Conservation (phyloP, 1,284 basidiomycete genomes). For the Neotropicomus parvogracilis region DNA sequence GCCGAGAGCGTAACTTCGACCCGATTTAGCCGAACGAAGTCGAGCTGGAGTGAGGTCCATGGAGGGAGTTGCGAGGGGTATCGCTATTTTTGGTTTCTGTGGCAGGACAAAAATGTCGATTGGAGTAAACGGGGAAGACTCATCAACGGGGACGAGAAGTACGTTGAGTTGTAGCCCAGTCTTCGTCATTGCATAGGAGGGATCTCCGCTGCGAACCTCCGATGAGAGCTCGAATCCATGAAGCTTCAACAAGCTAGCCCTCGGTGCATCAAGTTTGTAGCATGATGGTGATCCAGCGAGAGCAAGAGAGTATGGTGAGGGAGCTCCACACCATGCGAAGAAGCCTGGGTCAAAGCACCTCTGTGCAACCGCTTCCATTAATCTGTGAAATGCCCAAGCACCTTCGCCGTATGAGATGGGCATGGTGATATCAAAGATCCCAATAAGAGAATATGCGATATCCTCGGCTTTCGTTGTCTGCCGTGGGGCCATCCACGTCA, state of each 20-base stretch:
- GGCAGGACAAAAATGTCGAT: background rate
- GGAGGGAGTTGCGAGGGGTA: background rate
- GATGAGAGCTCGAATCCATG: background rate
- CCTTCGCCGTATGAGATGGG: background rate
- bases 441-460: background rate
- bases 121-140: background rate
- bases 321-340: background rate
- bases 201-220: background rate
- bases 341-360: background rate
- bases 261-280: background rate
- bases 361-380: background rate
- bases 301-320: background rate
- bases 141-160: background rate
- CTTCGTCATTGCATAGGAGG: background rate
- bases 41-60: background rate
- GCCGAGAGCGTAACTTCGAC: background rate
- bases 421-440: background rate
- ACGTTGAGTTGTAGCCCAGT: background rate
- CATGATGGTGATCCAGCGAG: background rate
- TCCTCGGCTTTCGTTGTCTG: background rate
- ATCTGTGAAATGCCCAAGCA: background rate
- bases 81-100: background rate
- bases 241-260: background rate
- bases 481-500: background rate
- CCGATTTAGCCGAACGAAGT: background rate